Base-by-base conservation (phyloP, 2,329 filamentous ascomycete genomes). In the Tolypocladium ovalisporum region DNA sequence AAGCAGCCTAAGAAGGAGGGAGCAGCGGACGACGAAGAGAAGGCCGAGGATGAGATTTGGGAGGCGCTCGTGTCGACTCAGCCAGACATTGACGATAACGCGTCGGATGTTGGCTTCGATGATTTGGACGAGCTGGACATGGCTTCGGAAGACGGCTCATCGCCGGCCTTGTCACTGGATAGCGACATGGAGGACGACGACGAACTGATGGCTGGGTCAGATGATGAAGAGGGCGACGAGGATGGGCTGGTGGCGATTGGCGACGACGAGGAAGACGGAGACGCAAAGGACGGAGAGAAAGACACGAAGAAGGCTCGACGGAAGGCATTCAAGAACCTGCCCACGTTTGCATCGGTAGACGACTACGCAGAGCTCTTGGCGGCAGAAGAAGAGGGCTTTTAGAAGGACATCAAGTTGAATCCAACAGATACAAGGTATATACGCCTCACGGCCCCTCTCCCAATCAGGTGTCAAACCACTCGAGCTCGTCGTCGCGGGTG, bases 291-390 rank as follows among this genome's bases (percentile, higher is more conserved):
- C 80, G 78, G 89, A 84, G 76, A 65, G 32, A 58, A 60, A 55
- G 65, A 63, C 52, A 64, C 60, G 71, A 75, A 61, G 56, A 72
- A 71, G 54, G 75, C 83, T 69, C 89, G 88, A 75, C 86, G 82
- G 75, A 90, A 87, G 80, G 90, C 90, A 76, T 79, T 97, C 71
- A 96, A 91, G 81, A 84, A 85, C 62, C 77, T 99, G 64, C 94
- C 94, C 8, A 95, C 85, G 39, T 99, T 99, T 76, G 94, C 95
- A 24, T 95, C 90, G 36, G 88, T 82, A 36, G 94, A 97, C 56
- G 94, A 97, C 70, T 99, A 97, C 72, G 93, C 91, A 19, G 88
- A 88, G 65, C 80, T 96, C 75, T 73, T 96, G 70, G 89, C 79
- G 4, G 81, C 84, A 62, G 89, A 94, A 55, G 84, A 85, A 61